Evolutionary conservation across 2,329 filamentous ascomycete genomes (phyloP), one percentile per base, ranked within the genome.

Genomic region (Talaromyces sp.): DNA sequence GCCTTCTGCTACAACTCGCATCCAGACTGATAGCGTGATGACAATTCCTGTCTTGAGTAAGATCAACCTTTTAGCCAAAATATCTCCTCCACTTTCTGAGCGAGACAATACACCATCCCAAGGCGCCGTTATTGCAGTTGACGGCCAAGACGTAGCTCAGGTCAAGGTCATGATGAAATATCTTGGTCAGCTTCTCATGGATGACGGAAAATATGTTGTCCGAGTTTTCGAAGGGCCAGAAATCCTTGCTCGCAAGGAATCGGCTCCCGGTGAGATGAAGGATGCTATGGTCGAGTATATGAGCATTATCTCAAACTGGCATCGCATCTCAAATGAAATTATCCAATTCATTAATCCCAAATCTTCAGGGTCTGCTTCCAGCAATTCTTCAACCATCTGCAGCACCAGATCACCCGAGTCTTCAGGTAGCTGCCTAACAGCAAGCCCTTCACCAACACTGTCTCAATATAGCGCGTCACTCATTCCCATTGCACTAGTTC

Each of bases 121-220:
- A n/a, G 93, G 94, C 0, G 86, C 90, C 0, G 85, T 97, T 43
- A 89, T 98, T 67, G 90, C 91, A 0, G 81, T 98, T 33, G 94
- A 98, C 76, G 93, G 93, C 0, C 84, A 89, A 19, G 85, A 89
- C 65, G 75, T 80, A 1, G 82, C 85, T 10, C 86, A 91, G 3
- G 88, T 91, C 3, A 79, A 83, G 3, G 84, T 86, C 19, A 86
- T 97, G 22, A 84, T 90, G 63, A 82, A 83, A 39, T 89, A 88
- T 70, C 81, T 96, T 71, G 83, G 80, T 65, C 81, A 79, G 65
- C 80, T 79, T 49, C 75, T 89, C 54, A 77, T 77, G 57, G 84
- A 82, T 45, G 83, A 84, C 67, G 81, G 79, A 6, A 84, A 85
- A 59, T 83, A 84, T 67, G 71, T 75, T 15, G 80, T 86, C 43